phyloP scores from a whole-genome alignment of 1,284 basidiomycete genomes.

The Austropuccinia psidii region DNA sequence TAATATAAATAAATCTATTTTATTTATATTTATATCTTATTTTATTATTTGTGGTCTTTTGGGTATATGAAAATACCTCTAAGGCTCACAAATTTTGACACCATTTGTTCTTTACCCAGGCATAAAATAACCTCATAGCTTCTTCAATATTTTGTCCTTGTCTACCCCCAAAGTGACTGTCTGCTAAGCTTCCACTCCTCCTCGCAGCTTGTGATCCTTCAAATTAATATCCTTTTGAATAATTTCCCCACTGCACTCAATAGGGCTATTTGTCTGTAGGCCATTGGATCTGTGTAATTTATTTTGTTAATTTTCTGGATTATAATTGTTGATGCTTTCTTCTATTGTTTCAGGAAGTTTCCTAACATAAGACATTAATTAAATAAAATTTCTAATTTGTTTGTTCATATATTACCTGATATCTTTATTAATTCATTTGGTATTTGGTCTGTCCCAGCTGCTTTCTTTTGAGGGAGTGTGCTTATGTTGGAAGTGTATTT shows the following conservation, averaged over 20 bases:
- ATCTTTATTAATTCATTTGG: not conserved
- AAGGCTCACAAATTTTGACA: not conserved
- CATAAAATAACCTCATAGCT: not conserved
- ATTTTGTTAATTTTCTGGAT: not conserved
- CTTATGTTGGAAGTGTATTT: no score
- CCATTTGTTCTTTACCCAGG: constrained; percentile 7
- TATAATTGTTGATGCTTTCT: not conserved
- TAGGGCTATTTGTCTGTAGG: no score
- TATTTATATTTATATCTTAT: no score
- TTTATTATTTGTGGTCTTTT: no score
- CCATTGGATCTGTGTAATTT: not conserved
- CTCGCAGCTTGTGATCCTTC: not conserved
- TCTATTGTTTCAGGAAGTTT: not conserved
- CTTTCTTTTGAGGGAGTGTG: not conserved
- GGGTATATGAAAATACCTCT: not conserved
- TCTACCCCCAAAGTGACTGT: not conserved
- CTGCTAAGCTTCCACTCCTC: not conserved
- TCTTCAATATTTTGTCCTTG: not conserved
- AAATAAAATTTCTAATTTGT: not conserved
- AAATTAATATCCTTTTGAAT: constrained; percentile 5
- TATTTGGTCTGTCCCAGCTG: not conserved
- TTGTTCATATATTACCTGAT: not conserved
- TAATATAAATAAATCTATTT: no score
- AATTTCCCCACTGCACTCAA: constrained; percentile 2
- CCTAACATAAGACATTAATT: not conserved